Evolutionary conservation across 139 green algal genomes (phyloP).

Genomic region (Chlorella ohadii): DNA sequence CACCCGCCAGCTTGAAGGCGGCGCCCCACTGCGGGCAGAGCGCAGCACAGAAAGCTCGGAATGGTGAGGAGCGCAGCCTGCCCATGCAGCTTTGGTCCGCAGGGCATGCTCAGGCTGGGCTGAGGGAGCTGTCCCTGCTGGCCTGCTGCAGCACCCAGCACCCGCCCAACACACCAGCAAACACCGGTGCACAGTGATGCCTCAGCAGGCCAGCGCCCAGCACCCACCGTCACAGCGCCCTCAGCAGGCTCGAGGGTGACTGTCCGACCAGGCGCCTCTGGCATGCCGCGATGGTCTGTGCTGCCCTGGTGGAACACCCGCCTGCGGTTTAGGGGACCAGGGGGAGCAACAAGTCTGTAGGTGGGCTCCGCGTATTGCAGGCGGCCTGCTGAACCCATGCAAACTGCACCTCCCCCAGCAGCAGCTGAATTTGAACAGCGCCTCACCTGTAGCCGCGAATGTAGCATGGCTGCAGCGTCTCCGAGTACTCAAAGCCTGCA

Average conservation of each 20-base stretch:
- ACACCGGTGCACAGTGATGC: too few relatives aligned
- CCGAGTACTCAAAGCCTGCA: constrained; percentile 53
- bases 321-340: neutral
- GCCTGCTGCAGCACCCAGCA: too few relatives aligned
- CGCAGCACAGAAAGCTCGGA: neutral
- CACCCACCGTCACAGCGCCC: constrained; percentile 48
- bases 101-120: too few relatives aligned
- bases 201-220: too few relatives aligned
- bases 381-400: too few relatives aligned
- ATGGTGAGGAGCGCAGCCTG: neutral
- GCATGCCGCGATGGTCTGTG: constrained; percentile 54
- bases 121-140: too few relatives aligned
- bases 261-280: constrained; percentile 67
- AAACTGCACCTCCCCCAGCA: too few relatives aligned
- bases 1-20: constrained; percentile 59
- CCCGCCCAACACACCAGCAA: too few relatives aligned
- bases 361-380: too few relatives aligned
- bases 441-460: constrained; percentile 53
- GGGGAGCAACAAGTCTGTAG: neutral
- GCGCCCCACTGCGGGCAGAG: constrained; percentile 53
- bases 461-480: constrained; percentile 44
- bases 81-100: too few relatives aligned
- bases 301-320: constrained; percentile 61
- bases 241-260: constrained; percentile 65
- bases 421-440: too few relatives aligned